phyloP scores from a whole-genome alignment of 164 flowering plant species.

The Nelumbo lutea region DNA sequence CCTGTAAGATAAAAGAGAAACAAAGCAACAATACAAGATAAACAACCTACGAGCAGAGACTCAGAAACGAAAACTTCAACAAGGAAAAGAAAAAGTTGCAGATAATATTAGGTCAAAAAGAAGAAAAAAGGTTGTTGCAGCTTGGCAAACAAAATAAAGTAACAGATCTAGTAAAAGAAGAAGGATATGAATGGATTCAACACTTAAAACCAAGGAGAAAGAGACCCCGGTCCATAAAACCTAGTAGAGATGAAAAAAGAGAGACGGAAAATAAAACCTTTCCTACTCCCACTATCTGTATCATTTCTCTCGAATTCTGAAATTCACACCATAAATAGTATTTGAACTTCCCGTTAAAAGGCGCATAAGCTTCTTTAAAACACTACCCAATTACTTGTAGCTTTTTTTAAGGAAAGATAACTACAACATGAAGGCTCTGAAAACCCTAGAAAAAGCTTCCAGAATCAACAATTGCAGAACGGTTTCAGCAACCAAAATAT shows the following conservation, averaged over 20 bases:
- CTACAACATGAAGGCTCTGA: neutral
- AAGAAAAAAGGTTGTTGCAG: neutral
- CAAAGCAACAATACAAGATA: neutral
- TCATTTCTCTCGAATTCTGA: neutral
- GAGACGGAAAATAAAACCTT: neutral
- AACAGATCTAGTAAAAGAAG: neutral
- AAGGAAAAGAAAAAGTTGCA: too few relatives aligned
- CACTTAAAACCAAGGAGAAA: neutral
- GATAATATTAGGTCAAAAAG: neutral
- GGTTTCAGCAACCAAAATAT: slow-evolving; percentile 4
- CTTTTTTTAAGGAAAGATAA: slow-evolving; percentile 9
- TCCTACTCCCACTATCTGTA: neutral
- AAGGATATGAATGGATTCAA: neutral
- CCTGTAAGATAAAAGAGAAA: neutral
- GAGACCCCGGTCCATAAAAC: neutral
- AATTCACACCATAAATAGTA: neutral
- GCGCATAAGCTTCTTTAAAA: neutral
- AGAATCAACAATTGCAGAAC: slow-evolving; percentile 11
- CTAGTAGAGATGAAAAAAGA: neutral
- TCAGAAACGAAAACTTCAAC: neutral
- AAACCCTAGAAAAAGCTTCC: slow-evolving; percentile 9
- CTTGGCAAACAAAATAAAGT: too few relatives aligned
- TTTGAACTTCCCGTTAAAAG: neutral
- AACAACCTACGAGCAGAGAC: neutral
- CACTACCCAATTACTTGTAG: neutral